These are phyloP conservation scores for Chamaecyparis obtusa DNA, from an alignment of 75 land plant species.

Conservation along the genomic window DNA sequence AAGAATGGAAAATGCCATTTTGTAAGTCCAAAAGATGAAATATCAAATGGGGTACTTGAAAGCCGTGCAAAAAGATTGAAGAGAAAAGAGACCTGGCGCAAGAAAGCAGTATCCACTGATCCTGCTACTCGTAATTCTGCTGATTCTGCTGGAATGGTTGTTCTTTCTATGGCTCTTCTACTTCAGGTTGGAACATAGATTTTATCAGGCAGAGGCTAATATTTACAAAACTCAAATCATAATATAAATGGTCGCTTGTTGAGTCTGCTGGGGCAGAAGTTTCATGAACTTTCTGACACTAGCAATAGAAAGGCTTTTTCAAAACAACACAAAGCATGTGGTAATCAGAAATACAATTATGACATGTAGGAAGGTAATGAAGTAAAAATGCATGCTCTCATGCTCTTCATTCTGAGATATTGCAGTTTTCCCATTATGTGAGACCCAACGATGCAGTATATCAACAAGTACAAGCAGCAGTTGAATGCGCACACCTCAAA, in stretches of 20 bases:
- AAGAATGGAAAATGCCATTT: neutral
- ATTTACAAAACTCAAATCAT: neutral
- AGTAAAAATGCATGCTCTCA: constrained; percentile 25
- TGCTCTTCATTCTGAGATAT: constrained; percentile 36
- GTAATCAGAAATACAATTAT: neutral
- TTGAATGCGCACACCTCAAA: constrained; percentile 34
- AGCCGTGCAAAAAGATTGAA: neutral
- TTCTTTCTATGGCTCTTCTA: neutral
- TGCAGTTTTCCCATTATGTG: constrained; percentile 31
- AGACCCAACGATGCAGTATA: constrained; percentile 32
- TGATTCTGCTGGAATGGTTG: neutral
- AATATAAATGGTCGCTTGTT: neutral
- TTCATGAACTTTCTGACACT: neutral
- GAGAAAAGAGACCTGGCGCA: neutral
- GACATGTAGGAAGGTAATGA: neutral
- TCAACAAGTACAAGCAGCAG: constrained; percentile 35
- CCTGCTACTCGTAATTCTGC: neutral
- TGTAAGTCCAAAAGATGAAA: neutral
- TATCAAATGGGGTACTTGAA: neutral
- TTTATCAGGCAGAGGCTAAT: neutral
- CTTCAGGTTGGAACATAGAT: neutral
- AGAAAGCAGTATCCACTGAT: neutral
- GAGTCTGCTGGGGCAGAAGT: neutral
- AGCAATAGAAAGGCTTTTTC: neutral
- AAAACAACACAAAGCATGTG: neutral